These are phyloP conservation scores for Cytospora schulzeri DNA, from an alignment of 2,329 filamentous ascomycete species.

Conservation along the genomic window DNA sequence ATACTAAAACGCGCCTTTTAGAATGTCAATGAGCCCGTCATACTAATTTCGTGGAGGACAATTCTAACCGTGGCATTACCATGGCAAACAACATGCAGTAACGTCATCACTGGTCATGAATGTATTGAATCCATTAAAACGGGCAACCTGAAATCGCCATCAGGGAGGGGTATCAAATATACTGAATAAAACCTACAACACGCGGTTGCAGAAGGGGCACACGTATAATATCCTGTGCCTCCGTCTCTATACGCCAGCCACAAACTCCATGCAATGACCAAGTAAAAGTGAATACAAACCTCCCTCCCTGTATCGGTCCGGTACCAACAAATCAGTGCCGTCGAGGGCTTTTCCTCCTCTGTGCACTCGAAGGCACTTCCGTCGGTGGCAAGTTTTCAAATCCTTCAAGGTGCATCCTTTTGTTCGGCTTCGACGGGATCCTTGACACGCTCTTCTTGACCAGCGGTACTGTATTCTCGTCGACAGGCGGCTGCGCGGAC, in stretches of 20 bases:
- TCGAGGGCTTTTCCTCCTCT: slow-evolving; percentile 58
- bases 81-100: background rate
- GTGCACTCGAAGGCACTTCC: slow-evolving; percentile 48
- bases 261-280: slow-evolving; percentile 16
- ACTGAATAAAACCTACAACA: slow-evolving; percentile 27
- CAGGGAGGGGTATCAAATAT: slow-evolving; percentile 27
- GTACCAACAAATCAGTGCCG: slow-evolving; percentile 33
- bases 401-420: slow-evolving; percentile 45
- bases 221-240: background rate
- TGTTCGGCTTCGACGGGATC: slow-evolving; percentile 37
- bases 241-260: background rate
- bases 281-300: slow-evolving; percentile 13
- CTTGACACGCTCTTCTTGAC: slow-evolving; percentile 49
- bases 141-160: slow-evolving; percentile 9
- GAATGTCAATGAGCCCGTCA: background rate
- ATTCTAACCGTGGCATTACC: too few species aligned
- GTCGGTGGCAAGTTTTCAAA: slow-evolving; percentile 54
- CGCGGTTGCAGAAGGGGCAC: slow-evolving; percentile 6
- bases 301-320: background rate
- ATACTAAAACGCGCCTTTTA: background rate
- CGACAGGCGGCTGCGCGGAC: slow-evolving; percentile 39
- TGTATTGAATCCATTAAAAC: slow-evolving; percentile 12
- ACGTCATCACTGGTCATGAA: background rate
- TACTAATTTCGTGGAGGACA: background rate
- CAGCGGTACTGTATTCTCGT: slow-evolving; percentile 48